phyloP scores from a whole-genome alignment of 345 rosid species.

The Eucalyptus virginea region DNA sequence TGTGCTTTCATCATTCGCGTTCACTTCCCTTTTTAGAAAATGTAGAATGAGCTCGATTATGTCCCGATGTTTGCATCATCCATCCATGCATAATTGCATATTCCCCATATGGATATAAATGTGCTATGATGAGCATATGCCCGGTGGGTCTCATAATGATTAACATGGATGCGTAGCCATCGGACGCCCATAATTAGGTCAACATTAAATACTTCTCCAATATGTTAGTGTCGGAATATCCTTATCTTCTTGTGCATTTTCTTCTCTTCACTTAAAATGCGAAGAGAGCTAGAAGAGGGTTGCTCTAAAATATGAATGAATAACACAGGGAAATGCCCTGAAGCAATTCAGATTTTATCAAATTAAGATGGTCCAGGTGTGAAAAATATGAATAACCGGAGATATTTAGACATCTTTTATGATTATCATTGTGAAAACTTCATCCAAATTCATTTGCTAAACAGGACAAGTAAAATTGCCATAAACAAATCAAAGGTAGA shows the following conservation, averaged over 20 bases:
- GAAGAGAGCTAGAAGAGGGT: neutral
- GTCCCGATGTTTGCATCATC: neutral
- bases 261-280: neutral
- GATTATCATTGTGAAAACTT: neutral
- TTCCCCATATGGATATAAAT: neutral
- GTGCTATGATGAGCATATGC: neutral
- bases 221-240: neutral
- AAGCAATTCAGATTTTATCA: neutral
- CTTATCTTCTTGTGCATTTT: neutral
- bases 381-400: neutral
- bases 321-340: neutral
- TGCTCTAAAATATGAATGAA: neutral
- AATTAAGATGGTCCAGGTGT: neutral
- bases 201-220: neutral
- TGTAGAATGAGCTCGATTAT: neutral
- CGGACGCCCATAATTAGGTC: neutral
- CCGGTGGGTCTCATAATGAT: neutral
- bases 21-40: neutral
- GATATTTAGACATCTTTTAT: neutral
- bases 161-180: neutral
- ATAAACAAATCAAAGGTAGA: neutral
- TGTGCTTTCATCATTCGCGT: neutral
- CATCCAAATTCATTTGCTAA: neutral
- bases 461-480: neutral
- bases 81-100: neutral